phyloP scores from a whole-genome alignment of 768 basidiomycete species.

The Mycena pura region DNA sequence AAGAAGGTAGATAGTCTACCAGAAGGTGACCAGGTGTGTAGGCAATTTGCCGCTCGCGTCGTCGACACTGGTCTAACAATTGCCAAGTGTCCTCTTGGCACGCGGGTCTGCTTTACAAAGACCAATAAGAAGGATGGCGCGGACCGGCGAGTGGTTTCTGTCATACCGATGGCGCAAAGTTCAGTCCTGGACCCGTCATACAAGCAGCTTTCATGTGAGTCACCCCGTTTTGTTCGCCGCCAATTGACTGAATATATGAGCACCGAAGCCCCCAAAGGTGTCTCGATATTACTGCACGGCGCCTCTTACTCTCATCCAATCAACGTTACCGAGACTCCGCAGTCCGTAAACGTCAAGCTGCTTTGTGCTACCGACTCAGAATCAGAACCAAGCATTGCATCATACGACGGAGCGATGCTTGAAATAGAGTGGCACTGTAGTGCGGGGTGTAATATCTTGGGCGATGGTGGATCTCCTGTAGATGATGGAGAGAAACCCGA shows the following conservation, averaged over 20 bases:
- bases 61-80: background rate
- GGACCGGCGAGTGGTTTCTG: constrained; percentile 67
- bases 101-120: constrained; percentile 76
- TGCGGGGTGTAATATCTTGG: constrained; percentile 59
- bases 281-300: constrained; percentile 66
- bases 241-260: constrained; percentile 19
- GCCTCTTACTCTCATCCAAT: constrained; percentile 62
- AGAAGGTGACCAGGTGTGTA: constrained; percentile 69
- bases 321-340: constrained; percentile 51
- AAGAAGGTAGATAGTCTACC: constrained; percentile 50
- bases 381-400: background rate
- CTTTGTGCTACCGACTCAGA: constrained; percentile 48
- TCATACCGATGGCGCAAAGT: constrained; percentile 74
- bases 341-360: constrained; percentile 67
- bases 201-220: constrained; percentile 48
- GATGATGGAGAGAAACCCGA: constrained; percentile 27
- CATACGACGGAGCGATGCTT: constrained; percentile 62
- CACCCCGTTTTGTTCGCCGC: constrained; percentile 1
- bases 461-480: constrained; percentile 33
- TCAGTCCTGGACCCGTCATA: constrained; percentile 40
- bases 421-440: constrained; percentile 68
- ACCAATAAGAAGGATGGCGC: constrained; percentile 63
- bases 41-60: background rate
- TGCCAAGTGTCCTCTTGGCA: constrained; percentile 68
- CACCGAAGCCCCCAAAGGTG: constrained; percentile 55